These are phyloP conservation scores for Teunomyces tritomae DNA, from an alignment of 805 yeast species.

Conservation along the genomic window DNA sequence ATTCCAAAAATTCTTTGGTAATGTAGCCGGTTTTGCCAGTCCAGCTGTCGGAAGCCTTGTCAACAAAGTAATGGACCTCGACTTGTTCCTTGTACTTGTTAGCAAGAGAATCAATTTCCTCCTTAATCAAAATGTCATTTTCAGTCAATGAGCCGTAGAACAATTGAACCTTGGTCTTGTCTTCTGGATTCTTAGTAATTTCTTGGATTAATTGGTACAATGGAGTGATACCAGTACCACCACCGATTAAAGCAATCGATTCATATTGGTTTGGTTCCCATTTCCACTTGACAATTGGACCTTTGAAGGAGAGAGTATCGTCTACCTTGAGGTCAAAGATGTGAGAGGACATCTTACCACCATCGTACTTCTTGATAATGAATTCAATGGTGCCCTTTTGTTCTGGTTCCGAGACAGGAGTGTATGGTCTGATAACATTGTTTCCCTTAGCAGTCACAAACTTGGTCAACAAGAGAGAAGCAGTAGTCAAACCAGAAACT, in stretches of 20 bases:
- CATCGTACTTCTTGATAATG: conserved; percentile 79
- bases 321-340: conserved; percentile 65
- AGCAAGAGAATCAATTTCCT: conserved; percentile 70
- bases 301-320: conserved; percentile 88
- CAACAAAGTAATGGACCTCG: conserved; percentile 75
- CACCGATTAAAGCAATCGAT: conserved; percentile 81
- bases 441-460: conserved; percentile 79
- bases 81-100: conserved; percentile 74
- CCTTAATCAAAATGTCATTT: conserved; percentile 77
- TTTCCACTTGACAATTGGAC: conserved; percentile 89
- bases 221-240: conserved; percentile 97
- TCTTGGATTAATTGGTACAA: conserved; percentile 81
- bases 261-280: conserved; percentile 85
- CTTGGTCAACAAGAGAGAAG: conserved; percentile 80
- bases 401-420: conserved; percentile 76
- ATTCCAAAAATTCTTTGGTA: conserved; percentile 65
- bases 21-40: conserved; percentile 75
- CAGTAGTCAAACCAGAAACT: conserved; percentile 72
- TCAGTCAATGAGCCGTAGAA: conserved; percentile 77
- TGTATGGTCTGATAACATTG: conserved; percentile 83
- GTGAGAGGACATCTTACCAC: conserved; percentile 81
- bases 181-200: conserved; percentile 74
- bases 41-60: conserved; percentile 47
- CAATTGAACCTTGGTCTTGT: conserved; percentile 83
- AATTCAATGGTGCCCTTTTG: conserved; percentile 74